Base-by-base conservation (phyloP, 139 green algal genomes). In the Mychonastes homosphaera region DNA sequence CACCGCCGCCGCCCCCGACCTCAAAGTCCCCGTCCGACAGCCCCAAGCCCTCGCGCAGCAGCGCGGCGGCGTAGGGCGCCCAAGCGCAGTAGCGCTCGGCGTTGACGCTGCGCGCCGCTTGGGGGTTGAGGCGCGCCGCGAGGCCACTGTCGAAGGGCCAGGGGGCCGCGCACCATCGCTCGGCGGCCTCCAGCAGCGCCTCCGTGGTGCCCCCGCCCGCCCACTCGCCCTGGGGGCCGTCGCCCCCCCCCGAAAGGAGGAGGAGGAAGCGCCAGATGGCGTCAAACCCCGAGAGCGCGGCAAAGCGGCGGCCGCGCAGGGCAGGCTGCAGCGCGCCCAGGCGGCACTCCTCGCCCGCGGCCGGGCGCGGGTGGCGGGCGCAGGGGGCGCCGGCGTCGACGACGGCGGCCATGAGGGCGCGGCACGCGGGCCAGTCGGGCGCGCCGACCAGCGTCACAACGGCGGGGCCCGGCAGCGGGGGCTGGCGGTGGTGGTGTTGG, bases 61-160 rank as follows among this genome's bases (percentile, higher is more conserved):
- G 77, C 27, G 62, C 43, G 3, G 69, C 56, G n/a, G 83, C 62
- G 53, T 94, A 94, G 1, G 74, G 76, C 3, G 73, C 82, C 65
- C 85, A 78, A 58, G 89, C 83, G 74, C 86, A 94, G 72, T 94
- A 93, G 16, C 63, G 59, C 23, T 93, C 85, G 13, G 80, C 61
- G 33, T 83, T 79, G 3, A 80, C 64, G 40, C 86, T 68, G 16
- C 62, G 51, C 1, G 66, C 73, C 33, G 70, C 35, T 3, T 40
- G 26, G 4, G 34, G 9, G 24, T 66, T 19, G 36, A 73, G 21
- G 16, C 18, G 46, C 70, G 36, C 36, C 36, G 36, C 36, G 36
- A 44, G 12, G 13, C 12, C 36, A 44, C 10, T 13, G 13, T 13
- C 10, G 13, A 44, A 13, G 10, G 36, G 13, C 10, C 36, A 44